Evolutionary conservation across 2,329 filamentous ascomycete species (phyloP), one percentile per base, ranked within the genome.

Genomic region (Penicillium sp.): DNA sequence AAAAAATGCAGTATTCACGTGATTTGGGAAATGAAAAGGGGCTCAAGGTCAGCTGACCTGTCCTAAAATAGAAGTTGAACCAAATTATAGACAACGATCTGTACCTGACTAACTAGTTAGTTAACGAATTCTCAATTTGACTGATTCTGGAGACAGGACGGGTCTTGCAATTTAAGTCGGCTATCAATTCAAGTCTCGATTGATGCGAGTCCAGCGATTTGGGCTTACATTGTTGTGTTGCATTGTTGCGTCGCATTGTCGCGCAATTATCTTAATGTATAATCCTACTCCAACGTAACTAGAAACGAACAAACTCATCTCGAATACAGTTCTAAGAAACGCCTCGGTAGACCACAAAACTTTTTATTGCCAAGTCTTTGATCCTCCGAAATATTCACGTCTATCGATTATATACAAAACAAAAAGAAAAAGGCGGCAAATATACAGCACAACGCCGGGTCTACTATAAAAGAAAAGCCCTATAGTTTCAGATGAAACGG

Each of bases 391-490:
- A 34, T 20, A 18, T 18, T 18, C 31, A 34, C 3, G 10, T 34
- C 31, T 34, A 34, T 34, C 31, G 9, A 34, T 18, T 34, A 34
- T 34, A 8, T 34, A 34, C 36, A 40, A 18, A 27, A 11, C 2
- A 18, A 31, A 27, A 2, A 16, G 9, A 6, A 13, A 23, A 26
- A 7, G 11, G n/a, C 2, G 11, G n/a, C 7, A 22, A 18, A 36
- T 20, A 16, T 35, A 45, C 43, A 38, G 28, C 23, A 14, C 10
- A 26, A 18, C 36, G 16, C 28, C 24, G 24, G 20, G 46, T 51
- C 24, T 51, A 44, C 44, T 45, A 44, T 39, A 24, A 45, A 46
- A 36, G 37, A 20, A 40, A 44, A 16, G 8, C 9, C 16, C 13
- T 3, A 34, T 18, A 16, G 16, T 3, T 18, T 34, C 16, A 10